Conservation (phyloP, 768 basidiomycete species). For the Xerocomus brunneocitrinus region DNA sequence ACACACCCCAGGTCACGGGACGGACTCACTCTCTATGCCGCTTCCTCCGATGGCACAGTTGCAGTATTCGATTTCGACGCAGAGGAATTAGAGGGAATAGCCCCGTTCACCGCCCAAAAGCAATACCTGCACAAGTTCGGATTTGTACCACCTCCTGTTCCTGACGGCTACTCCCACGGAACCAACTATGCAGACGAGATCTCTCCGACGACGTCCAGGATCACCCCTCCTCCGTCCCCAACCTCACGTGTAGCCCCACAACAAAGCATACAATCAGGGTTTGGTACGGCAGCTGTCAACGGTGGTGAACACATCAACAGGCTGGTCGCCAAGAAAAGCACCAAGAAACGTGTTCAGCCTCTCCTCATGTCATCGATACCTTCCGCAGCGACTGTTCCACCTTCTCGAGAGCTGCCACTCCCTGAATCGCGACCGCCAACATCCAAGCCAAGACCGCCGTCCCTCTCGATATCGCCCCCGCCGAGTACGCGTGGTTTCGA, state of each 20-base stretch:
- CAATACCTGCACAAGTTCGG: constrained; percentile 81
- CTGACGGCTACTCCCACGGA: constrained; percentile 66
- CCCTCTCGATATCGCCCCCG: constrained; percentile 40
- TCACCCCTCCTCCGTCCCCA: constrained; percentile 51
- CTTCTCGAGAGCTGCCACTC: constrained; percentile 10
- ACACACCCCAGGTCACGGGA: constrained; percentile 72
- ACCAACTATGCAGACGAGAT: constrained; percentile 16
- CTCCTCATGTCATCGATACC: constrained; percentile 36
- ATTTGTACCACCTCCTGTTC: constrained; percentile 62
- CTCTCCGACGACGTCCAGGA: constrained; percentile 26
- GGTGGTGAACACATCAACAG: constrained; percentile 63
- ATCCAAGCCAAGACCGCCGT: constrained; percentile 24
- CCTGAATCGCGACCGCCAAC: constrained; percentile 15
- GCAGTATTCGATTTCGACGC: constrained; percentile 82
- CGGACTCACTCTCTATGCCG: constrained; percentile 88
- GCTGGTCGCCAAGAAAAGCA: constrained; percentile 69
- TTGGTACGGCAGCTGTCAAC: constrained; percentile 35
- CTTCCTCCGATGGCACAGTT: constrained; percentile 93
- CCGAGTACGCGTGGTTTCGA: constrained; percentile 49
- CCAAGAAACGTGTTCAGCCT: constrained; percentile 63
- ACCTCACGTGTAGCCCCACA: constrained; percentile 29
- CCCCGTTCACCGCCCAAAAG: constrained; percentile 66
- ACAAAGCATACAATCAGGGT: constrained; percentile 37
- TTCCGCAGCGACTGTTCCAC: constrained; percentile 27
- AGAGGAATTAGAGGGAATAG: constrained; percentile 78